Evolutionary conservation across 78 protist genomes (phyloP), one percentile per base, ranked within the genome.

Genomic region (Polysphondylium violaceum): DNA sequence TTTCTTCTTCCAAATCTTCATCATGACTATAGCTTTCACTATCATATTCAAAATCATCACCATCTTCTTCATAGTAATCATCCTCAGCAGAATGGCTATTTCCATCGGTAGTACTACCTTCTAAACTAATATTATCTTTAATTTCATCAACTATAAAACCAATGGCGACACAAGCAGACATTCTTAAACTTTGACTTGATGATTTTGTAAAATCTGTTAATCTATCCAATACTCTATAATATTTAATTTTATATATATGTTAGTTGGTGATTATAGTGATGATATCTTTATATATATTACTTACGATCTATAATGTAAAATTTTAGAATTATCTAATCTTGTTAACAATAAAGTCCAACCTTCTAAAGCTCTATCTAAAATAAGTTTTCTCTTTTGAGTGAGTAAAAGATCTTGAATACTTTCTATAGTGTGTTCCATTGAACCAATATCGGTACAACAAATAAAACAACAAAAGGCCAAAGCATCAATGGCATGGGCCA

Each of bases 61-160:
- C 74, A 0, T 68, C 43, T 0, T 68, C 50, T 14, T 65, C 89
- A n/a, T 76, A 51, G 2, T 69, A 8, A 17, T 69, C 91, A 16
- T 83, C 79, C 1, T 58, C 90, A n/a, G n/a, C n/a, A n/a, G n/a
- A n/a, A n/a, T n/a, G n/a, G n/a, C n/a, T n/a, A 27, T 71, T 68
- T 21, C 56, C 72, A 27, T 68, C 77, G 5, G 21, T 25, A 61
- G 47, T 61, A 14, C 23, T 14, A 35, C 35, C 77, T 71, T 41
- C 67, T 27, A 58, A 67, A 53, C 65, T 35, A 11, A 56, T 72
- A 3, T 67, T 40, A 3, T 64, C 69, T 51, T 78, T 67, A 31
- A 65, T 74, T 21, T 83, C 91, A 83, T 74, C 76, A 38, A 83
- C 79, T 9, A 83, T 43, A 60, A 83, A 56, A 2, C 81, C 91